phyloP scores from a whole-genome alignment of 768 basidiomycete species.

The Podaxis sp. region DNA sequence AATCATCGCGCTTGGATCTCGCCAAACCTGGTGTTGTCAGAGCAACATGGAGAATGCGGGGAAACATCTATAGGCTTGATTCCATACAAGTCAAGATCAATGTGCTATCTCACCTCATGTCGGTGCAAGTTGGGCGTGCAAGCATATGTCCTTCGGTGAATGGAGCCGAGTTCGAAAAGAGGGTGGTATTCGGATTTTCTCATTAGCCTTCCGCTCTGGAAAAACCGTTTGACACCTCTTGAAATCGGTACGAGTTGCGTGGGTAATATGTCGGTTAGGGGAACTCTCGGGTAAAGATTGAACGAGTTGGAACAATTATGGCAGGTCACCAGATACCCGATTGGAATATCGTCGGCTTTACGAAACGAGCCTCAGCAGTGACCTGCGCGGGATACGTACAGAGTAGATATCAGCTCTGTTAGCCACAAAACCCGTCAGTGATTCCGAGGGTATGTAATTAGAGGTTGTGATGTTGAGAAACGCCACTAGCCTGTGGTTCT shows the following conservation, averaged over 20 bases:
- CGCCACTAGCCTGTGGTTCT: too few relatives aligned
- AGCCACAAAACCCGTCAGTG: too few relatives aligned
- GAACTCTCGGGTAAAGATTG: not conserved
- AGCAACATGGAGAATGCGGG: constrained; percentile 4
- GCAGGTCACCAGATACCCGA: too few relatives aligned
- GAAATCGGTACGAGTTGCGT: not conserved
- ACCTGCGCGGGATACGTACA: too few relatives aligned
- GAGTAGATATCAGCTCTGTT: too few relatives aligned
- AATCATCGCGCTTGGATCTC: constrained; percentile 1
- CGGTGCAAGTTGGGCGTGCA: not conserved
- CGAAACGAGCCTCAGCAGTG: too few relatives aligned
- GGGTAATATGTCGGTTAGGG: not conserved
- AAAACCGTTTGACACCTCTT: not conserved
- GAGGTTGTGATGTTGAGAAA: too few relatives aligned
- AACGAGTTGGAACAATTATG: too few relatives aligned
- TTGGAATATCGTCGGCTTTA: too few relatives aligned
- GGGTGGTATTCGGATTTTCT: not conserved
- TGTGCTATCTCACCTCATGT: not conserved
- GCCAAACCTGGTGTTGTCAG: constrained; percentile 5
- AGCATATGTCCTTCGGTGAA: constrained; percentile 2
- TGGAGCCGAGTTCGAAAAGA: not conserved
- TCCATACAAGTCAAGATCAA: not conserved
- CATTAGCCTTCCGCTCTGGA: not conserved
- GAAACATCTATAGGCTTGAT: not conserved
- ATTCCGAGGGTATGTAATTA: too few relatives aligned